phyloP scores from a whole-genome alignment of 768 basidiomycete genomes.

The Punctularia strigosozonata region DNA sequence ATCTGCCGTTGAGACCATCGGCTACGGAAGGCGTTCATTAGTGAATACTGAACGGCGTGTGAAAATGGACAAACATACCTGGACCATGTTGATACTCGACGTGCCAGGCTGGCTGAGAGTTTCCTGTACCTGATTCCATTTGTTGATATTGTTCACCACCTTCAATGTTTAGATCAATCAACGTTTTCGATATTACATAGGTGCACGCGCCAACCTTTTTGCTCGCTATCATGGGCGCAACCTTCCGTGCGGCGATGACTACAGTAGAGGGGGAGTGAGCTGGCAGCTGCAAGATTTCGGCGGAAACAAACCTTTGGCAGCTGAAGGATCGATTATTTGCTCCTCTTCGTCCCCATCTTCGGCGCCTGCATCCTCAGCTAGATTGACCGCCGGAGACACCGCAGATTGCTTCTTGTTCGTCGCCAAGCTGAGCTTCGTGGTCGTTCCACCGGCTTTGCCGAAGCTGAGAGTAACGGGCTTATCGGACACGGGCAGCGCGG shows the following conservation, averaged over 20 bases:
- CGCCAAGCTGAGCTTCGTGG: too few relatives aligned
- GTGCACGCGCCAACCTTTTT: constrained; percentile 50
- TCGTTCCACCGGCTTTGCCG: constrained; percentile 30
- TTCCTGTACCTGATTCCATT: constrained; percentile 95
- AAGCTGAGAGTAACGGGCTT: constrained; percentile 77
- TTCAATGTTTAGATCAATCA: constrained; percentile 19
- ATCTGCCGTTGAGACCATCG: constrained; percentile 16
- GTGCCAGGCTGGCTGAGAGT: constrained; percentile 41
- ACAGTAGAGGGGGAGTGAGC: constrained; percentile 27
- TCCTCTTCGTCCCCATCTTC: constrained; percentile 26
- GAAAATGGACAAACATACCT: neutral
- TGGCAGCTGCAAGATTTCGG: constrained; percentile 27
- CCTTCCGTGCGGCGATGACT: constrained; percentile 50
- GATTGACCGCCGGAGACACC: too few relatives aligned
- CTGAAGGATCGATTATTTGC: constrained; percentile 15
- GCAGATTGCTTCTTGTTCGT: too few relatives aligned
- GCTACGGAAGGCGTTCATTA: neutral
- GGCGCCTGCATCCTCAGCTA: constrained; percentile 37
- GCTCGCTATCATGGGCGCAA: constrained; percentile 73
- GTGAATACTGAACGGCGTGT: neutral
- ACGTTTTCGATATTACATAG: neutral
- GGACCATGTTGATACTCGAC: neutral
- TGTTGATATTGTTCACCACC: constrained; percentile 85
- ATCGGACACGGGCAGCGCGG: constrained; percentile 59
- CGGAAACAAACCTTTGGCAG: constrained; percentile 38